A percentile compares a stretch with the other conserved stretches of the same genome.
Conservation (phyloP, 2,329 filamentous ascomycete genomes). For the Scytalidium lignicola region DNA sequence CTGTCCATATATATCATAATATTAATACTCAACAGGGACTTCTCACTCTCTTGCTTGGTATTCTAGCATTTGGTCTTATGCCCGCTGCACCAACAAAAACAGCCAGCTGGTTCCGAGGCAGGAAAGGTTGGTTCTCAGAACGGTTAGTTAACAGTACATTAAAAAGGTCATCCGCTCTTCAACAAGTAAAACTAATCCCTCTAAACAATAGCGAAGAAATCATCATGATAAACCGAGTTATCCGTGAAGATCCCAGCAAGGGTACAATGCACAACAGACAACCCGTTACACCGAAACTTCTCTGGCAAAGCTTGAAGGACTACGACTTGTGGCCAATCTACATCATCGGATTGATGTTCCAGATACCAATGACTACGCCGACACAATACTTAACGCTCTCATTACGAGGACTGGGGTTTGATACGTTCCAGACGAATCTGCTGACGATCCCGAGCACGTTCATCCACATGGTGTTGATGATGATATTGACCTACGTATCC, state of each 20-base stretch:
- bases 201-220: constrained; percentile 39
- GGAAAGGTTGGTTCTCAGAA: constrained; percentile 55
- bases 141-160: constrained; percentile 24
- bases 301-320: constrained; percentile 42
- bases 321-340: constrained; percentile 42
- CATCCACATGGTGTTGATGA: constrained; percentile 21
- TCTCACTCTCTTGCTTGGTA: constrained; percentile 2
- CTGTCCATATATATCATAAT: too few species aligned
- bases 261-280: constrained; percentile 42
- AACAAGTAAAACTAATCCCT: too few species aligned
- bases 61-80: constrained; percentile 2
- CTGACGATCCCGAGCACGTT: constrained; percentile 47
- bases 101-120: constrained; percentile 50
- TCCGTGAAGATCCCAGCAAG: constrained; percentile 43
- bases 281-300: constrained; percentile 35
- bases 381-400: constrained; percentile 54
- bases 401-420: constrained; percentile 49
- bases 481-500: constrained; percentile 26
- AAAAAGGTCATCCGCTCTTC: too few species aligned
- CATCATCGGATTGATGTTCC: constrained; percentile 33
- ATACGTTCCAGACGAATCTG: constrained; percentile 55
- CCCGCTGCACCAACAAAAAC: constrained; percentile 2
- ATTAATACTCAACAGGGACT: constrained; percentile 1
- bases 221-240: constrained; percentile 53
- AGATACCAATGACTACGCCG: constrained; percentile 44